Evolutionary conservation across 2,329 filamentous ascomycete species (phyloP).

Genomic region (Alternaria metachromatica): DNA sequence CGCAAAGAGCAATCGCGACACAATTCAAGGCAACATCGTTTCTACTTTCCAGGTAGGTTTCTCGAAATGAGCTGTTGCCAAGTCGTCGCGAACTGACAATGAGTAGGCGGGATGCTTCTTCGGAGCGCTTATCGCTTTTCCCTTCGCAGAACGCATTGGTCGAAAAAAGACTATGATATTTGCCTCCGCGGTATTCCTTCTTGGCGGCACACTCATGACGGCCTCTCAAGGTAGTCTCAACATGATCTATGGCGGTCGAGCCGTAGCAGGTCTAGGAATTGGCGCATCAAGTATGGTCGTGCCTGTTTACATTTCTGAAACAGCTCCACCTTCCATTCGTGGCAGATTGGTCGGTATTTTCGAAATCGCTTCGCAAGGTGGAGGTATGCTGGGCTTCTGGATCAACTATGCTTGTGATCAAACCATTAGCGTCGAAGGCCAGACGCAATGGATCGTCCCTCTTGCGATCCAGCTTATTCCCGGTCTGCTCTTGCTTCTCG

Average conservation of each 20-base stretch:
- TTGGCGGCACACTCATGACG: conserved; percentile 51
- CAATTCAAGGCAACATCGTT: conserved; percentile 50
- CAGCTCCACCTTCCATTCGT: conserved; percentile 66
- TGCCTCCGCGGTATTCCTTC: conserved; percentile 53
- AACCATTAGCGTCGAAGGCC: conserved; percentile 52
- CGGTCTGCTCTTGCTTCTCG: conserved; percentile 45
- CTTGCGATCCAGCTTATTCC: conserved; percentile 58
- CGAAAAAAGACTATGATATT: conserved; percentile 58
- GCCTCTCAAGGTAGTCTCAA: conserved; percentile 44
- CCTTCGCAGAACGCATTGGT: conserved; percentile 58
- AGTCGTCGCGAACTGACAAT: background rate
- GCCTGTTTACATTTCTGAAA: conserved; percentile 50
- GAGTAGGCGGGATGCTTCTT: conserved; percentile 46
- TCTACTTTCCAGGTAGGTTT: conserved; percentile 44
- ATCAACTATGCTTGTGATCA: conserved; percentile 52
- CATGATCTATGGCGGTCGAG: conserved; percentile 48
- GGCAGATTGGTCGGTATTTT: conserved; percentile 71
- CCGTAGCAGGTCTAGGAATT: conserved; percentile 49
- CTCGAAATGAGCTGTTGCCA: background rate
- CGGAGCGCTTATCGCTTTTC: conserved; percentile 51
- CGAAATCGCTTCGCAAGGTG: conserved; percentile 69
- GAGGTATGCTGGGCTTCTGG: conserved; percentile 59
- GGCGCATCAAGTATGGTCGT: conserved; percentile 48
- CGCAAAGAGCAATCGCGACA: conserved; percentile 41
- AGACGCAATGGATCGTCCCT: conserved; percentile 69